Conservation (phyloP, 768 basidiomycete genomes). For the Boletus speciosus region DNA sequence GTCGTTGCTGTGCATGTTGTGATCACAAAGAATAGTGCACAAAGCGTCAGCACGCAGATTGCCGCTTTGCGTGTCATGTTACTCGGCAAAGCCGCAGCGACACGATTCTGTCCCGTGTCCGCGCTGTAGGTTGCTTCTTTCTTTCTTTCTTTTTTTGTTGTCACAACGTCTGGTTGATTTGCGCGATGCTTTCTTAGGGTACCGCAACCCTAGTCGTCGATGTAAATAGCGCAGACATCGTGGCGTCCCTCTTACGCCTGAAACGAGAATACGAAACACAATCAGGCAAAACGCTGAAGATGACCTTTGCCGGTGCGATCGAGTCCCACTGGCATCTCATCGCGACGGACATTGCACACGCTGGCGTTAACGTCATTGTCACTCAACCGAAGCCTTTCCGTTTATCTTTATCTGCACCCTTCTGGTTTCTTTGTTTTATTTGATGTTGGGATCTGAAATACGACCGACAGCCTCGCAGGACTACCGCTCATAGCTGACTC, state of each 20-base stretch:
- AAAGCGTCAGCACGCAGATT: conserved; percentile 67
- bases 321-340: conserved; percentile 55
- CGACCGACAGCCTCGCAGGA: conserved; percentile 53
- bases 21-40: conserved; percentile 38
- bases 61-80: conserved; percentile 60
- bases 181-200: conserved; percentile 37
- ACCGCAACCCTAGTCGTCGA: conserved; percentile 64
- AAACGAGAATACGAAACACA: conserved; percentile 64
- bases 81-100: conserved; percentile 47
- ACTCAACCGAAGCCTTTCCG: conserved; percentile 54
- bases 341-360: conserved; percentile 63
- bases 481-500: conserved; percentile 62
- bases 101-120: conserved; percentile 17
- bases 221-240: conserved; percentile 67
- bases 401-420: no score
- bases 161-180: neutral
- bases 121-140: conserved; percentile 6
- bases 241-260: conserved; percentile 64
- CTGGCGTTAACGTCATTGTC: conserved; percentile 70
- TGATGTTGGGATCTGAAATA: neutral
- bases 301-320: conserved; percentile 59
- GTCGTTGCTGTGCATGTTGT: conserved; percentile 61
- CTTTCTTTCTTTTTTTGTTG: neutral
- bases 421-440: neutral
- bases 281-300: conserved; percentile 54